A percentile compares a stretch with the other conserved stretches of the same genome.
Evolutionary conservation across 2,329 filamentous ascomycete genomes (phyloP).

Genomic region (Pyricularia sp.): DNA sequence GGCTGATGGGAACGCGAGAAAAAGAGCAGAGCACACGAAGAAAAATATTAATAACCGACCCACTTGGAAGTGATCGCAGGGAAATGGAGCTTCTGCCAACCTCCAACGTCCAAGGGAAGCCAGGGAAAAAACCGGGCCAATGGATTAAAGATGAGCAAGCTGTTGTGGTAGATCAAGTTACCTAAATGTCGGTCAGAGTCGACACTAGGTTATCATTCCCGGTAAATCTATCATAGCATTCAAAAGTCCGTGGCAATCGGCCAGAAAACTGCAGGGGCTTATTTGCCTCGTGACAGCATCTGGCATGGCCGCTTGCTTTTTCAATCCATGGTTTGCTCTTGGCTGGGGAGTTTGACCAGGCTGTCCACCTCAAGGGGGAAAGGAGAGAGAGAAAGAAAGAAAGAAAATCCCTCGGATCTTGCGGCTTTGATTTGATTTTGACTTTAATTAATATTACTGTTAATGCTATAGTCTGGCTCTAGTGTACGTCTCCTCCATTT

Average conservation of each 20-base stretch:
- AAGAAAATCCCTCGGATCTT: not conserved
- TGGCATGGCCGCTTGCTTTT: not conserved
- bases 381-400: too few species aligned
- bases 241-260: not conserved
- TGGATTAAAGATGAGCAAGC: not conserved
- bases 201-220: not conserved
- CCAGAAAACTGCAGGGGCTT: not conserved
- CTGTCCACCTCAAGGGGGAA: not conserved
- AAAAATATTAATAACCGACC: too few species aligned
- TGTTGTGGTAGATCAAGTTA: not conserved
- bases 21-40: not conserved
- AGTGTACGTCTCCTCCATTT: not conserved
- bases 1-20: not conserved
- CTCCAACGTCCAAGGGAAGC: not conserved
- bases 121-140: not conserved
- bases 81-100: not conserved
- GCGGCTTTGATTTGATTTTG: not conserved
- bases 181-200: not conserved
- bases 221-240: not conserved
- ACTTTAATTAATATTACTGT: not conserved
- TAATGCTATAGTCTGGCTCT: not conserved
- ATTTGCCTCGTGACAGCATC: not conserved
- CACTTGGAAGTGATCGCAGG: not conserved
- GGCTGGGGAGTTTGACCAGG: not conserved
- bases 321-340: not conserved